Conservation (phyloP, 306 rosid species). For the Sechiopsis laciniata region DNA sequence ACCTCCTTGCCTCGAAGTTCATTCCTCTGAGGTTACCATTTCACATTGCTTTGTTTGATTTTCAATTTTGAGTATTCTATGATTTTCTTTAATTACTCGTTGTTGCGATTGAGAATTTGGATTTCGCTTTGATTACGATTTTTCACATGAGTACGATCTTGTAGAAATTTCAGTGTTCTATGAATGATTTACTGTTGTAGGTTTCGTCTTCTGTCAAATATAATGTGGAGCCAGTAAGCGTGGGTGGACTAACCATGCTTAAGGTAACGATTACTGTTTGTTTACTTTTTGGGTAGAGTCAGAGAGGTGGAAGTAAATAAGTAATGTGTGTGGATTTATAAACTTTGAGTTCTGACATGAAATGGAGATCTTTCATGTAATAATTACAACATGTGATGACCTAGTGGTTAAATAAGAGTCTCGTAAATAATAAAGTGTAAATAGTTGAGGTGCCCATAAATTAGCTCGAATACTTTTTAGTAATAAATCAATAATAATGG, state of each 20-base stretch:
- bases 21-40: slow-evolving; percentile 50
- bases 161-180: neutral
- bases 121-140: neutral
- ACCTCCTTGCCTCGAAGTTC: slow-evolving; percentile 70
- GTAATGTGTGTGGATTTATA: no score
- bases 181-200: slow-evolving; percentile 8
- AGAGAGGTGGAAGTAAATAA: neutral
- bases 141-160: neutral
- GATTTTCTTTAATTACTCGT: neutral
- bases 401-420: no score
- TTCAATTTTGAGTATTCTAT: neutral
- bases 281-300: neutral
- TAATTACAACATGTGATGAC: no score
- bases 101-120: neutral
- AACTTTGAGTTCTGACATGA: neutral
- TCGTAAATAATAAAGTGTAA: no score
- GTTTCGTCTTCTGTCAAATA: slow-evolving; percentile 9
- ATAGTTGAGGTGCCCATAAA: no score
- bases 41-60: neutral
- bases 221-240: slow-evolving; percentile 38
- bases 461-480: no score
- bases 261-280: slow-evolving; percentile 42
- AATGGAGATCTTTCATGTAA: neutral
- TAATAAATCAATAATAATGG: no score
- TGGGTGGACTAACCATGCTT: slow-evolving; percentile 58